Conservation (phyloP, 2,329 filamentous ascomycete species). For the Lasiodiplodia sp. region DNA sequence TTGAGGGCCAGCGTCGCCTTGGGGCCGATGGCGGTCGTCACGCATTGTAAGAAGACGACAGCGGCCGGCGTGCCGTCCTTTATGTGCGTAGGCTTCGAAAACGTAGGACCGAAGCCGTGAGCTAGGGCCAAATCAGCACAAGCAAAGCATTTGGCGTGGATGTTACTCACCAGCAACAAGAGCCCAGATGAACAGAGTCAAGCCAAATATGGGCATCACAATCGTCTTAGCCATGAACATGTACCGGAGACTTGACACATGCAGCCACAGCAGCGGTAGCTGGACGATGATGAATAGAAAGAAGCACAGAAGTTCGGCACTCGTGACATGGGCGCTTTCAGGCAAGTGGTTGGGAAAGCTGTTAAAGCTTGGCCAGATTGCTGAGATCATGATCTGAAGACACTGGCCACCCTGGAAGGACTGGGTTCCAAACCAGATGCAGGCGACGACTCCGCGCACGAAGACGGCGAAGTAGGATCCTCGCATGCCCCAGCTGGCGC, state of each 20-base stretch:
- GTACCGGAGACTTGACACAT: slow-evolving; percentile 20
- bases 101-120: slow-evolving; percentile 36
- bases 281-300: slow-evolving; percentile 37
- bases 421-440: slow-evolving; percentile 28
- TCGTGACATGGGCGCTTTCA: slow-evolving; percentile 28
- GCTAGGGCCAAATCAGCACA: neutral
- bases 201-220: slow-evolving; percentile 23
- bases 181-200: slow-evolving; percentile 28
- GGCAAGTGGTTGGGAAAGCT: slow-evolving; percentile 31
- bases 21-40: slow-evolving; percentile 34
- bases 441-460: slow-evolving; percentile 20
- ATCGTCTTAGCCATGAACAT: slow-evolving; percentile 28
- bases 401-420: slow-evolving; percentile 35
- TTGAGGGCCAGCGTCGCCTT: slow-evolving; percentile 30
- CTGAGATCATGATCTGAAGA: slow-evolving; percentile 36
- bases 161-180: slow-evolving; percentile 18
- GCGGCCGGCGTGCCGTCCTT: slow-evolving; percentile 30
- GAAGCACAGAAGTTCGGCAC: slow-evolving; percentile 29
- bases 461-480: slow-evolving; percentile 26
- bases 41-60: slow-evolving; percentile 34
- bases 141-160: neutral
- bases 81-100: slow-evolving; percentile 36
- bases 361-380: slow-evolving; percentile 31
- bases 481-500: slow-evolving; percentile 33
- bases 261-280: slow-evolving; percentile 37